phyloP scores from a whole-genome alignment of 116 monocot species.

The Papilionanthe hybrid region DNA sequence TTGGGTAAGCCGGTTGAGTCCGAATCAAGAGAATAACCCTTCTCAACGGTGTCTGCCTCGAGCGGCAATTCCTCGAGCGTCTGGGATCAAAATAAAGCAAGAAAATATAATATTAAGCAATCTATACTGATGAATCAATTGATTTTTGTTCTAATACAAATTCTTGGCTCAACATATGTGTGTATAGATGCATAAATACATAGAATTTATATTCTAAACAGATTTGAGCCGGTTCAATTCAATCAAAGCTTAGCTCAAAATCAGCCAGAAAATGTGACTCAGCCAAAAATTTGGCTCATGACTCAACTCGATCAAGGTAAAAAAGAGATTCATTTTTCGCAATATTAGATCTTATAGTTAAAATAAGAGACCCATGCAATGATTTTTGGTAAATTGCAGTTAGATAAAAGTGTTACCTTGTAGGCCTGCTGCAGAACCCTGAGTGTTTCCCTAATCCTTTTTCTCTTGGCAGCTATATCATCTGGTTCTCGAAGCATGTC shows the following conservation, averaged over 20 bases:
- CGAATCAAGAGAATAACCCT: slow-evolving; percentile 44
- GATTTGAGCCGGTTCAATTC: no score
- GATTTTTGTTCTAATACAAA: no score
- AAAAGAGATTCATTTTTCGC: no score
- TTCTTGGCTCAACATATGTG: no score
- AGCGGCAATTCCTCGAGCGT: slow-evolving; percentile 76
- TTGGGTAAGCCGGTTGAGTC: slow-evolving; percentile 62
- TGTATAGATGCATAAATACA: no score
- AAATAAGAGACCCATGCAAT: not conserved
- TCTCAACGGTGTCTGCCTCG: slow-evolving; percentile 65
- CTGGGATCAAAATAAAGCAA: slow-evolving; percentile 15
- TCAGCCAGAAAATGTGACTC: no score
- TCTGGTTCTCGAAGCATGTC: slow-evolving; percentile 94
- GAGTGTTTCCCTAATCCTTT: slow-evolving; percentile 67
- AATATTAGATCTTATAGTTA: no score
- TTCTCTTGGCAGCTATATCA: slow-evolving; percentile 75
- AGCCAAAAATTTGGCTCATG: no score
- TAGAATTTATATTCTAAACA: no score
- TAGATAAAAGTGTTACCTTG: slow-evolving; percentile 32
- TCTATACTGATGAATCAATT: no score
- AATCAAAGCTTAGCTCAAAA: no score
- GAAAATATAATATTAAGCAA: not conserved
- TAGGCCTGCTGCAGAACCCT: slow-evolving; percentile 85
- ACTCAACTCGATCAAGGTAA: no score
- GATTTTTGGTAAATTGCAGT: not conserved